Evolutionary conservation across 2,329 filamentous ascomycete genomes (phyloP), one percentile per base, ranked within the genome.

Genomic region (Botrytis tulipae): DNA sequence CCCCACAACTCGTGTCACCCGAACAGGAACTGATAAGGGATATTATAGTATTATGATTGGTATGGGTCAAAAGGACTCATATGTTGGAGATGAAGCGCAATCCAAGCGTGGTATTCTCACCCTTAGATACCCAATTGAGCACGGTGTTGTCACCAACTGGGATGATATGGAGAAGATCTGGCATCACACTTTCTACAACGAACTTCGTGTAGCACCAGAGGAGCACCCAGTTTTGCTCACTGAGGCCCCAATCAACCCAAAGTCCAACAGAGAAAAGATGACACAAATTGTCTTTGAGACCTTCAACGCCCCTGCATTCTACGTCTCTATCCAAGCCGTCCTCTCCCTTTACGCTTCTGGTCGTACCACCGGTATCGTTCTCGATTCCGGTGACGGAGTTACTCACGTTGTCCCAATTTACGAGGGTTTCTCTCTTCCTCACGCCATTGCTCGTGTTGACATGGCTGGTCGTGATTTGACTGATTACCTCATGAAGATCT

Each of bases 211-310:
- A 79, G 96, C 96, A 82, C 96, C 96, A 82, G 96, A 99, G 91
- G 96, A 99, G 92, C 96, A 99, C 91, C 96, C 96, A 82, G 95
- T 98, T 84, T 91, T 99, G 84, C 91, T 99, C 86, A 99, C 96
- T 82, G 96, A 99, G 90, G 96, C 96, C 82, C 96, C 96, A 81
- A 98, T 99, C 92, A 99, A 99, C 92, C 96, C 96, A 86, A 98
- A 98, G 91, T 97, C 93, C 89, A 99, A 99, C 91, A 93, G 96
- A 92, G 96, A 99, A 91, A 99, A 99, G 94, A 99, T 99, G 96
- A 98, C 96, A 81, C 96, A 99, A 89, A 99, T 99, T 80, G 95
- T 99, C 85, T 99, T 99, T 89, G 96, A 99, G 92, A 99, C 96
- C 82, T 99, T 99, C 92, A 98, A 99, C 89, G 95, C 96, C 82